A percentile compares a stretch with the other conserved stretches of the same genome.
Evolutionary conservation across 2,329 filamentous ascomycete species (phyloP).

Genomic region (Xylariomycetidae sp.): DNA sequence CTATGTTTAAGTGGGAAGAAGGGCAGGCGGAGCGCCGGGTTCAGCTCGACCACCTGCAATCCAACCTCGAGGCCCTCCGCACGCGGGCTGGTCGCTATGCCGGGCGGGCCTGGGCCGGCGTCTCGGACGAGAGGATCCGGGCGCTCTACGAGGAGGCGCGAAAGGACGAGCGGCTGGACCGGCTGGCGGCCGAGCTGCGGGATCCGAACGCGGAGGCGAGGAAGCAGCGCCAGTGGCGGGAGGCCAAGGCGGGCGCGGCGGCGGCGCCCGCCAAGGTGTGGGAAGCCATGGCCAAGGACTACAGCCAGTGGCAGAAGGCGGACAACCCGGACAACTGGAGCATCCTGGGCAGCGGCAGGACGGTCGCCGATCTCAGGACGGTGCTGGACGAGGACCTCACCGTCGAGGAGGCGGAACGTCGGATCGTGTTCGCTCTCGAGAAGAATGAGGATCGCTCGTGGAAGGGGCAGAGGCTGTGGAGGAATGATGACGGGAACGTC

Average conservation of each 20-base stretch:
- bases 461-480: slow-evolving; percentile 8
- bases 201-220: slow-evolving; percentile 3
- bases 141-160: slow-evolving; percentile 2
- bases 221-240: slow-evolving; percentile 3
- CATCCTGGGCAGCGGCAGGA: slow-evolving; percentile 8
- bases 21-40: slow-evolving; percentile 3
- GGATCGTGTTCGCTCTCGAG: slow-evolving; percentile 9
- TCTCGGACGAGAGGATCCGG: slow-evolving; percentile 6
- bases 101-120: slow-evolving; percentile 6
- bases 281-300: slow-evolving; percentile 4
- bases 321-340: slow-evolving; percentile 3
- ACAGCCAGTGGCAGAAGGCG: slow-evolving; percentile 7
- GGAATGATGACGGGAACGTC: slow-evolving; percentile 8
- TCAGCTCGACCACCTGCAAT: slow-evolving; percentile 5
- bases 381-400: slow-evolving; percentile 9
- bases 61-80: slow-evolving; percentile 8
- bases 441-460: slow-evolving; percentile 9
- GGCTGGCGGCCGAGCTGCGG: slow-evolving; percentile 2
- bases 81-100: slow-evolving; percentile 8
- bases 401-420: slow-evolving; percentile 6
- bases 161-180: slow-evolving; percentile 1
- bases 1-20: slow-evolving; percentile 3
- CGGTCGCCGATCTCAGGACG: slow-evolving; percentile 6
- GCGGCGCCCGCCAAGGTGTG: slow-evolving; percentile 4
- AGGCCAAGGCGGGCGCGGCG: slow-evolving; percentile 7